Conservation (phyloP, 2,329 filamentous ascomycete species). For the Arachnomyces sp. region DNA sequence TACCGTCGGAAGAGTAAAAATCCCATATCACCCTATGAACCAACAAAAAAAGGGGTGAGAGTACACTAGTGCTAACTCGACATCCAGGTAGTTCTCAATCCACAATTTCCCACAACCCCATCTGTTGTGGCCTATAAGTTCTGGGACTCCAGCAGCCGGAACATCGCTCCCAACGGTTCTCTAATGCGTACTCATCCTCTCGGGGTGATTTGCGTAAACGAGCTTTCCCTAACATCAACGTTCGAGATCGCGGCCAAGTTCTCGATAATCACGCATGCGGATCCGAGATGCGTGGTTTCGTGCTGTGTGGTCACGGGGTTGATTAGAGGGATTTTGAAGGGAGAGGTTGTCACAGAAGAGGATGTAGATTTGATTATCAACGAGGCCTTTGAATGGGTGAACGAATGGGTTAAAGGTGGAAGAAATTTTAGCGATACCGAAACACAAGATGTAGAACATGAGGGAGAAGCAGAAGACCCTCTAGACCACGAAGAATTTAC, state of each 20-base stretch:
- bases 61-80: background rate
- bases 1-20: conserved; percentile 39
- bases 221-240: conserved; percentile 33
- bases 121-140: conserved; percentile 30
- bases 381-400: conserved; percentile 35
- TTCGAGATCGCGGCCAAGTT: conserved; percentile 39
- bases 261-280: conserved; percentile 43
- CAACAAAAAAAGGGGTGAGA: too few species aligned
- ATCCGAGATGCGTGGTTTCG: conserved; percentile 45
- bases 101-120: conserved; percentile 36
- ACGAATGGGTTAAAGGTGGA: conserved; percentile 21
- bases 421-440: conserved; percentile 10
- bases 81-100: conserved; percentile 25
- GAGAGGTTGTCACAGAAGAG: conserved; percentile 35
- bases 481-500: conserved; percentile 38
- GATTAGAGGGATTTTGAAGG: conserved; percentile 40
- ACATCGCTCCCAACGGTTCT: conserved; percentile 45
- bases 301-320: conserved; percentile 44
- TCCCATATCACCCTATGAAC: too few species aligned
- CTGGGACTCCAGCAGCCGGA: conserved; percentile 36
- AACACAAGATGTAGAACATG: conserved; percentile 4
- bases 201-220: conserved; percentile 40
- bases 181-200: conserved; percentile 48
- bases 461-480: conserved; percentile 12
- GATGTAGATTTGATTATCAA: conserved; percentile 39